Evolutionary conservation across 2,329 filamentous ascomycete genomes (phyloP), one percentile per base, ranked within the genome.

Genomic region (Passalora sequoiae): DNA sequence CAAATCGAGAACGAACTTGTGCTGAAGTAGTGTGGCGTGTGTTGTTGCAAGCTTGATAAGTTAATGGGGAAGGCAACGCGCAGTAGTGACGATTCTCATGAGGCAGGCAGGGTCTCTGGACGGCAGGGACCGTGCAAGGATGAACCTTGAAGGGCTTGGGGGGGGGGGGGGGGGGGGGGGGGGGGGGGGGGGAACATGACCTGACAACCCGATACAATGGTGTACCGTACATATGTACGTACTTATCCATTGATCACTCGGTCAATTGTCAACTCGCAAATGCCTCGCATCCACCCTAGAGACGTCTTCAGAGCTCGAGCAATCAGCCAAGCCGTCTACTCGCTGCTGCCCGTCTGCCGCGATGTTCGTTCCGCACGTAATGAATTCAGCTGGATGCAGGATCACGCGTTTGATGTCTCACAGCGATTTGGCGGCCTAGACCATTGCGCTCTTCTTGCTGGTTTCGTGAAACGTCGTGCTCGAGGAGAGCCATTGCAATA

Each of bases 401-500:
- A 83, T 50, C 77, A 86, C 50, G 64, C 70, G 25, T 55, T 59
- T 38, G 52, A 55, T 33, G 24, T 50, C 35, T 36, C 47, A 27
- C 25, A 39, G 21, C 50, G 32, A 21, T 10, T 40, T 51, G 56
- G 51, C 61, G 13, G 19, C 12, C 8, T 22, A 13, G 41, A 44
- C 28, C 62, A 62, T 51, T 45, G 33, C 46, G 19, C 10, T 16
- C 30, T 61, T 3, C 54, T 76, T 17, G 22, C 15, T 5, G 21
- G 21, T 12, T 53, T 54, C 38, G 54, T 64, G 5, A 29, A n/a
- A n/a, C 47, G 61, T 33, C 68, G 79, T 46, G 67, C 73, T 3
- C 63, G 54, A n/a, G 88, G 88, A 1, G 77, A 81, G 45, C 92
- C 92, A 1, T 67, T 98, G 24, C 92, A 97, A 64, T 97, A 97